Percentiles rank a stretch among this genome's conserved stretches.
These are phyloP conservation scores for Globisporangium echinulatum DNA, from an alignment of 352 stramenopile genomes.

Conservation along the genomic window DNA sequence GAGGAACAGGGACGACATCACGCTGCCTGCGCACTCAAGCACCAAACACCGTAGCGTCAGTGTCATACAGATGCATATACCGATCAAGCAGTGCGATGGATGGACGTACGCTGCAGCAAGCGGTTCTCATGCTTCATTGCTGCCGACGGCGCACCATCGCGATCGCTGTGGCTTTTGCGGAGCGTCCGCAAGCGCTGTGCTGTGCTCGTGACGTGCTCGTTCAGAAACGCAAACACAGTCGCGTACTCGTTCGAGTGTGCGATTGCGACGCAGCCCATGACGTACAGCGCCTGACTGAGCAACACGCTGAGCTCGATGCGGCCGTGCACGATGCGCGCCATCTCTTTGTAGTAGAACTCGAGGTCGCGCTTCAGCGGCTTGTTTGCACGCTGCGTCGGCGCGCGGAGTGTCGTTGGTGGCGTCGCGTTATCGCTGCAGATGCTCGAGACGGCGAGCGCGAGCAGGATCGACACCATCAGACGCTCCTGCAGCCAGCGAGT, in stretches of 20 bases:
- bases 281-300: slow-evolving; percentile 36
- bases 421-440: slow-evolving; percentile 17
- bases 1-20: slow-evolving; percentile 31
- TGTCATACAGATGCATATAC: too few species aligned
- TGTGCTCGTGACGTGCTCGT: slow-evolving; percentile 25
- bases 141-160: neutral
- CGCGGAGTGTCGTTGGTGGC: neutral
- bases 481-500: slow-evolving; percentile 6
- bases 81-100: neutral
- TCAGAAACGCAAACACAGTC: slow-evolving; percentile 42
- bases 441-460: slow-evolving; percentile 22
- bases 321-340: slow-evolving; percentile 25
- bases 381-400: slow-evolving; percentile 12
- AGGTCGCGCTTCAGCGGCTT: slow-evolving; percentile 56
- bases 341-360: slow-evolving; percentile 76
- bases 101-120: slow-evolving; percentile 27
- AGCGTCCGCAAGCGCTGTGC: slow-evolving; percentile 15
- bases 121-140: slow-evolving; percentile 11
- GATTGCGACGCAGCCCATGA: slow-evolving; percentile 37
- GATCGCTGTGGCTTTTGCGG: slow-evolving; percentile 1
- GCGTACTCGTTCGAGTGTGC: slow-evolving; percentile 43
- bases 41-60: neutral
- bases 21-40: slow-evolving; percentile 16
- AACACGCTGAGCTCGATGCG: slow-evolving; percentile 24
- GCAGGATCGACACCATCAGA: slow-evolving; percentile 25